Percentiles rank a stretch among this genome's conserved stretches.
Conservation (phyloP, 805 yeast genomes). For the Grigorovia humatica region DNA sequence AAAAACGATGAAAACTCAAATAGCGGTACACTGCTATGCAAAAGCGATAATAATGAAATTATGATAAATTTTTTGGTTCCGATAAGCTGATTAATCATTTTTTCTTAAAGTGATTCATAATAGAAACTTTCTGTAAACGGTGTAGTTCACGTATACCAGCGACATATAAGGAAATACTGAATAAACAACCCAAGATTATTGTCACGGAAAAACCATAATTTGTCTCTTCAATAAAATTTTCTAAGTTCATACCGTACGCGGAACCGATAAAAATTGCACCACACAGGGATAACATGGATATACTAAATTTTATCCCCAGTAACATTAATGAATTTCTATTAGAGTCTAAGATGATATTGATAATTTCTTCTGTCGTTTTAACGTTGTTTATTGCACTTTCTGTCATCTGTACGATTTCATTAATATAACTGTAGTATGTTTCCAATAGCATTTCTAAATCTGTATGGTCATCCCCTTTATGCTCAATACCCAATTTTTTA, state of each 20-base stretch:
- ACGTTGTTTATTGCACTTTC: slow-evolving; percentile 74
- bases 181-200: slow-evolving; percentile 31
- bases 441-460: slow-evolving; percentile 88
- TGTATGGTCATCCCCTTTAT: slow-evolving; percentile 56
- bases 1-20: too few species aligned
- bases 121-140: slow-evolving; percentile 62
- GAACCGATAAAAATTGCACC: slow-evolving; percentile 74
- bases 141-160: slow-evolving; percentile 48
- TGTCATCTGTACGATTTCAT: slow-evolving; percentile 87
- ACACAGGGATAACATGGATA: slow-evolving; percentile 75
- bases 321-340: slow-evolving; percentile 90
- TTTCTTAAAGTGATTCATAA: slow-evolving; percentile 36
- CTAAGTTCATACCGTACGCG: slow-evolving; percentile 91
- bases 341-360: slow-evolving; percentile 84
- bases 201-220: slow-evolving; percentile 57
- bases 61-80: too few species aligned
- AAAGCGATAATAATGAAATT: too few species aligned
- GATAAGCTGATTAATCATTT: not conserved
- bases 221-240: slow-evolving; percentile 81
- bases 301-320: slow-evolving; percentile 70
- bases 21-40: too few species aligned
- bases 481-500: slow-evolving; percentile 34
- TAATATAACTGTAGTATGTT: slow-evolving; percentile 81
- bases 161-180: slow-evolving; percentile 39
- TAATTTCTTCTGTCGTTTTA: slow-evolving; percentile 87